phyloP scores from a whole-genome alignment of 345 rosid genomes.

The Brassica cretica region DNA sequence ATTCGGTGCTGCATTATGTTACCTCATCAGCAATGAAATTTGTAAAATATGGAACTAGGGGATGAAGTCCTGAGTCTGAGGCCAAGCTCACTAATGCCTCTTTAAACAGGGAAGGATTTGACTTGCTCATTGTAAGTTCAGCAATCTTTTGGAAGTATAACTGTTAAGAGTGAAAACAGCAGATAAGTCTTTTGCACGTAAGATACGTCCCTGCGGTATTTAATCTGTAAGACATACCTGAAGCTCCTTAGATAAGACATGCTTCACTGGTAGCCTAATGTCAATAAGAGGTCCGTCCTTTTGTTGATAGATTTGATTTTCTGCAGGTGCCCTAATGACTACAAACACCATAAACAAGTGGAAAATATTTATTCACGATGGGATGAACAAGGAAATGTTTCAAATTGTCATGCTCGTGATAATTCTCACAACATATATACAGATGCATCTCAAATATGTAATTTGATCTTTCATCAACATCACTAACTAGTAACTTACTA shows the following conservation, averaged over 20 bases:
- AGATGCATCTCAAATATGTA: constrained; percentile 4
- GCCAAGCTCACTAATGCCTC: constrained; percentile 92
- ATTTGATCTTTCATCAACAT: constrained; percentile 1
- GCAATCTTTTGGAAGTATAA: constrained; percentile 91
- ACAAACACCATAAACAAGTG: constrained; percentile 29
- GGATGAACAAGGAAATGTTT: constrained; percentile 10
- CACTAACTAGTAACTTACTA: constrained; percentile 4
- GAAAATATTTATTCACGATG: constrained; percentile 5
- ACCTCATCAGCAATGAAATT: constrained; percentile 95
- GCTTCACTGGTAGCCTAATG: constrained; percentile 84
- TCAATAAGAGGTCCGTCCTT: constrained; percentile 79
- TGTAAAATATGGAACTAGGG: constrained; percentile 95
- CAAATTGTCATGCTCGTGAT: constrained; percentile 10
- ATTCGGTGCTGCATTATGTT: constrained; percentile 29
- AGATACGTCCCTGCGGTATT: constrained; percentile 12
- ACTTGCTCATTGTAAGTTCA: constrained; percentile 76
- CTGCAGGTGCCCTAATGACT: constrained; percentile 76
- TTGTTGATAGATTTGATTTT: constrained; percentile 53
- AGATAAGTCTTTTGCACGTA: constrained; percentile 23
- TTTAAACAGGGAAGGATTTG: constrained; percentile 75
- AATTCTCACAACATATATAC: constrained; percentile 5
- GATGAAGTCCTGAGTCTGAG: constrained; percentile 95
- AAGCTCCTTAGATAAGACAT: constrained; percentile 84
- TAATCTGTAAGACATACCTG: constrained; percentile 55
- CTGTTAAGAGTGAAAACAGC: constrained; percentile 50